Evolutionary conservation across 352 stramenopile species (phyloP), one percentile per base, ranked within the genome.

Genomic region (Peronospora destructor): DNA sequence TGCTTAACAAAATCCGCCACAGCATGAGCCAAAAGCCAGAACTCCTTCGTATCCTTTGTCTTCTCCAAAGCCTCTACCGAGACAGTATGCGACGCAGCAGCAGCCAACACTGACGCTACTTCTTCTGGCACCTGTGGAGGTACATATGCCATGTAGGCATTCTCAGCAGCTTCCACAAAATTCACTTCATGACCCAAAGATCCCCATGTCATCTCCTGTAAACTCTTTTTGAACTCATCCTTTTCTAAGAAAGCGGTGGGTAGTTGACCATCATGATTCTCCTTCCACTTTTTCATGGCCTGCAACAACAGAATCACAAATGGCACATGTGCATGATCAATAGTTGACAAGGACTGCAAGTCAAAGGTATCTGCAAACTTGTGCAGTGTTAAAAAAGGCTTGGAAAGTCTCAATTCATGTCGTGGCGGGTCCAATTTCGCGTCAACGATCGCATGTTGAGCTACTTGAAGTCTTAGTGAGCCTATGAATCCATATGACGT

Each of bases 401-500:
- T 66, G 0, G 68, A 65, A 12, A 98, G 60, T n/a, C 92, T 68
- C 48, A 98, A 63, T 64, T 98, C 93, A n/a, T 87, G 76, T 11
- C 78, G 64, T 19, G 76, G 69, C 13, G 85, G 79, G 26, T 96
- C 86, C 43, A 85, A 58, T 66, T 97, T 97, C 6, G 85, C 71
- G 58, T 98, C 92, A 25, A 91, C 54, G 17, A 98, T 84, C 32
- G 73, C 58, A 55, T 97, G 85, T 21, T 91, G 69, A 5, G 73
- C 71, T 30, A 72, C 56, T 57, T 97, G 87, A n/a, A 98, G 58
- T 5, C 94, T 77, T 28, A 98, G 74, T 17, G 72, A 78, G 4
- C 96, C 96, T 7, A 99, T 44, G 8, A 98, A 61, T 0, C 96
- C 96, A 39, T 96, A 97, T n/a, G 85, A 87, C 8, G 87, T 77